A percentile compares a stretch with the other conserved stretches of the same genome.
These are phyloP conservation scores for Microdochium bolleyi DNA, from an alignment of 2,329 filamentous ascomycete species.

Conservation along the genomic window DNA sequence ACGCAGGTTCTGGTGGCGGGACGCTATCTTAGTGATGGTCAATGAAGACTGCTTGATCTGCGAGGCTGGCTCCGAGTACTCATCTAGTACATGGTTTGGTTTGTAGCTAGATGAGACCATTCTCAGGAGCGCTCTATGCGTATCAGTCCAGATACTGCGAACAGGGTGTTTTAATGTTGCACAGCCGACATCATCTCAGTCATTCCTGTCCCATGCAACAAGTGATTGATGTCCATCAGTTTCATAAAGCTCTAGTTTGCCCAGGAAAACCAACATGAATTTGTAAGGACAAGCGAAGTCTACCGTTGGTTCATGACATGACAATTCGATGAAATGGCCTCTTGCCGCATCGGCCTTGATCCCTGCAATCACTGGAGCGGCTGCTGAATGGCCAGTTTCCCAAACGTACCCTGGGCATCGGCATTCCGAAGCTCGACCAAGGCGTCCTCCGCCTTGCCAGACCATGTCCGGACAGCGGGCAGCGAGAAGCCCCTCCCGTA, in stretches of 20 bases:
- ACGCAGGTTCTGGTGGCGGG: not conserved
- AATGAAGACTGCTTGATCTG: too few relatives aligned
- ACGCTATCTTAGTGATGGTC: not conserved
- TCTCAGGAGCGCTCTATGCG: not conserved
- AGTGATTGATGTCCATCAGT: not conserved
- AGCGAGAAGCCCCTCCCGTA: not conserved
- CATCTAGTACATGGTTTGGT: not conserved
- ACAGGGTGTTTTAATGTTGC: not conserved
- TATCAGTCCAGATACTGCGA: not conserved
- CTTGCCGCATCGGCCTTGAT: not conserved
- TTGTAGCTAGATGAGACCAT: not conserved
- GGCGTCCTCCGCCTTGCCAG: not conserved
- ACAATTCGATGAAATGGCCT: not conserved
- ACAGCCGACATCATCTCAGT: not conserved
- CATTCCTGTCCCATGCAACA: not conserved
- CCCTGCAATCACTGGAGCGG: not conserved
- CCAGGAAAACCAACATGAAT: not conserved
- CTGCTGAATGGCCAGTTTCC: not conserved
- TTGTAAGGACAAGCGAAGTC: not conserved
- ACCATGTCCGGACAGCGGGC: not conserved
- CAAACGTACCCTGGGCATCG: not conserved
- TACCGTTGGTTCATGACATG: not conserved
- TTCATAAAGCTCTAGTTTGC: not conserved
- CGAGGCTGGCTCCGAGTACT: not conserved
- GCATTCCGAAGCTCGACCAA: not conserved